phyloP scores from a whole-genome alignment of 306 rosid species.

The Pachyrhizus erosus region DNA sequence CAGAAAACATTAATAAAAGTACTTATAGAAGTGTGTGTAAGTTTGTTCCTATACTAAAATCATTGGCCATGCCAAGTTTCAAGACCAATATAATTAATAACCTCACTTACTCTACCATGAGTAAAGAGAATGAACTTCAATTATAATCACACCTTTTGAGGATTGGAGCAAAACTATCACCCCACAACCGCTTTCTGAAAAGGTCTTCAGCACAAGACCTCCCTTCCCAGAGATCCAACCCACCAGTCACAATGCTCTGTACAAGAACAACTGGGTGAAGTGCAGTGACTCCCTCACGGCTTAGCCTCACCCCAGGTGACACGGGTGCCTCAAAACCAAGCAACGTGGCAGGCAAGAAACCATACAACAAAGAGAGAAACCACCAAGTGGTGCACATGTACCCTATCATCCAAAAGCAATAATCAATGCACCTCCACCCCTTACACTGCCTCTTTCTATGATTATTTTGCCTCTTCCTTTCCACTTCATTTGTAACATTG shows the following conservation, averaged over 20 bases:
- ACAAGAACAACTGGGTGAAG: conserved; percentile 79
- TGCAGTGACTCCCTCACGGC: conserved; percentile 58
- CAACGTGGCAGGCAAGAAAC: conserved; percentile 49
- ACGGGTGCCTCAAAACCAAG: conserved; percentile 57
- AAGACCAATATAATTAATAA: not conserved
- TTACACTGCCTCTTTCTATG: conserved; percentile 35
- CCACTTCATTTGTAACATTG: not conserved
- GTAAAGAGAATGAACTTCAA: not conserved
- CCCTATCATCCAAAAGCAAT: conserved; percentile 71
- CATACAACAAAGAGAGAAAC: conserved; percentile 60
- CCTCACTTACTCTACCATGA: not conserved
- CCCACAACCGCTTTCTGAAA: conserved; percentile 75
- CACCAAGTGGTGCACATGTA: conserved; percentile 71
- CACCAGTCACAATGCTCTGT: conserved; percentile 80
- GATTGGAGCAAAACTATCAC: conserved; percentile 67
- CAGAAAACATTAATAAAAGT: not conserved
- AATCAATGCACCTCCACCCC: conserved; percentile 64
- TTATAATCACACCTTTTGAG: conserved; percentile 54
- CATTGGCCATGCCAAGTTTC: not conserved
- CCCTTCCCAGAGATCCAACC: conserved; percentile 85
- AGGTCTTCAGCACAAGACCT: conserved; percentile 74
- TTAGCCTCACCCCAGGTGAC: conserved; percentile 68
- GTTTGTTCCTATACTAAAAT: not conserved
- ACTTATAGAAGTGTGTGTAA: not conserved
- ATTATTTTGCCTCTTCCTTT: conserved; percentile 39